Percentiles rank a stretch among this genome's conserved stretches.
These are phyloP conservation scores for Coelastrella sp. DNA, from an alignment of 139 green algal species.

Conservation along the genomic window DNA sequence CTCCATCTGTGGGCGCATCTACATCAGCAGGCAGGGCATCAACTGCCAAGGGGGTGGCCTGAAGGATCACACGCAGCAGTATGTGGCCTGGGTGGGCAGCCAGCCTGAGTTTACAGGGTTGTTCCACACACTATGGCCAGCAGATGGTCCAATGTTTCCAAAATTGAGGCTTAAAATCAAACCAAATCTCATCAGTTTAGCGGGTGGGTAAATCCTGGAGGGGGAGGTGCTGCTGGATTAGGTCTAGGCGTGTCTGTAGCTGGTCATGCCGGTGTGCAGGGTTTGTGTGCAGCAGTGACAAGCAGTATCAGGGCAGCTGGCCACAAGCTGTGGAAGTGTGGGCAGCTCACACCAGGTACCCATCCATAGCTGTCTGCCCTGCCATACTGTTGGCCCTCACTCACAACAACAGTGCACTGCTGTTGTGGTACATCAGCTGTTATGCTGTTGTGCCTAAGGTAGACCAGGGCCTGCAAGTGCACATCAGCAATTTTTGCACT, in stretches of 20 bases:
- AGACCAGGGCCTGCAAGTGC: too few species aligned
- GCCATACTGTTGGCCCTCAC: too few species aligned
- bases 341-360: too few species aligned
- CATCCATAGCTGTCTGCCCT: too few species aligned
- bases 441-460: too few species aligned
- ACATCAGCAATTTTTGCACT: too few species aligned
- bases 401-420: too few species aligned
- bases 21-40: conserved; percentile 95
- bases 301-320: background rate
- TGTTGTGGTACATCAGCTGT: too few species aligned
- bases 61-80: conserved; percentile 70
- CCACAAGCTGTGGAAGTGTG: too few species aligned
- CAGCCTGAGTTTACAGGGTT: conserved; percentile 79
- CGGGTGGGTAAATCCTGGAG: background rate
- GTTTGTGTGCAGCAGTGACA: background rate
- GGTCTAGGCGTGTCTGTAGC: background rate
- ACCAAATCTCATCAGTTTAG: conserved; percentile 87
- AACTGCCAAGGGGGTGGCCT: conserved; percentile 93
- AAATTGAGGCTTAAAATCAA: conserved; percentile 86
- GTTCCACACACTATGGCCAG: conserved; percentile 66
- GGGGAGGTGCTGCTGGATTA: background rate
- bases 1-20: conserved; percentile 89
- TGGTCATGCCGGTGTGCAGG: background rate
- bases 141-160: conserved; percentile 76
- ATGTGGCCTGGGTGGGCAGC: conserved; percentile 79